Base-by-base conservation (phyloP, 495 filamentous ascomycete genomes). In the Penicillium psychrofluorescens region DNA sequence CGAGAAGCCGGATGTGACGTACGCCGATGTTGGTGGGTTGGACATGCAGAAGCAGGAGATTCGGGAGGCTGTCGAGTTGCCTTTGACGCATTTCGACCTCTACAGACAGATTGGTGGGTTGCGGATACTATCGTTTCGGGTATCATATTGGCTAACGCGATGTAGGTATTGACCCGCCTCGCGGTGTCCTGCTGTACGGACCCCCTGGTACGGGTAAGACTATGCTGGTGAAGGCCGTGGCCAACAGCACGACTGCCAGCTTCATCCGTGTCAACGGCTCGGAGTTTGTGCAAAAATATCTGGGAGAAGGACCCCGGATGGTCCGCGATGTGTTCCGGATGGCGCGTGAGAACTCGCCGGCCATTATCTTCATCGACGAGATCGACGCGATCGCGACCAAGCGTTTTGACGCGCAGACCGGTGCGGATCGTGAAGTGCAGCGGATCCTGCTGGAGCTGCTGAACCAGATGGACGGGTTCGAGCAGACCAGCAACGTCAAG, bases 1-100 rank as follows among this genome's bases (percentile, higher is more conserved):
- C 51, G 92, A 98, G 75, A 97, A 97, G 76, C 92, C 92, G 28
- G 92, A 98, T 67, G 90, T 98, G 32, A 95, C 90, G 32, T 98
- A 98, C 58, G 90, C 89, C 44, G 92, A 98, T 66, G 94, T 98
- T 43, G 92, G 92, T 70, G 92, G 92, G 7, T 71, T 97, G 48
- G 92, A 98, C 62, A 98, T 98, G 92, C 92, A 98, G 70, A 98
- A 98, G 73, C 92, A 98, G 68, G 92, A 98, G 65, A 98, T 98
- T 41, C 77, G 94, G 42, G 92, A 98, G 67, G 92, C 92, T 12
- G 92, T 98, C 44, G 92, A 98, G 71, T 72, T 98, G 46, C 92
- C 92, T 8, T 71, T 98, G 49, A 95, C 90, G 22, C 94, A 97
- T 63, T 95, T 95, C 61, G 91, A 97, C 63, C 82, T 98, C 10